phyloP scores from a whole-genome alignment of 305 asterid genomes.

The Solanum chacoense region DNA sequence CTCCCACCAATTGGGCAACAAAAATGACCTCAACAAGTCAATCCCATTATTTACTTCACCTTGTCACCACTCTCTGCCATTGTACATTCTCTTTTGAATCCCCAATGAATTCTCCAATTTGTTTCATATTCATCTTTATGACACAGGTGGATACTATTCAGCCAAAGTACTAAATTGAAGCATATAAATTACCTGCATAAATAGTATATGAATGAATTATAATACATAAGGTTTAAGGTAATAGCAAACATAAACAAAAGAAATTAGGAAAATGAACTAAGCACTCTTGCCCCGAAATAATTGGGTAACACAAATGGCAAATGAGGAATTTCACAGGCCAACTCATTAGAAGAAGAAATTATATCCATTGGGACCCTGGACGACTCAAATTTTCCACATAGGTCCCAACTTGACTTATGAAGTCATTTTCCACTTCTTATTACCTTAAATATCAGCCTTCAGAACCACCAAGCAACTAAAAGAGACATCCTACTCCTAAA shows the following conservation, averaged over 20 bases:
- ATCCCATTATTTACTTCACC: not conserved
- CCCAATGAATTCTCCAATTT: not conserved
- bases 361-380: not conserved
- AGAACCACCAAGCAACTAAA: not conserved
- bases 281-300: not conserved
- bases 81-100: not conserved
- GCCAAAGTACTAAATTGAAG: not conserved
- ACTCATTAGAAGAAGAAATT: not conserved
- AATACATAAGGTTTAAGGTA: not conserved
- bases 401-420: not conserved
- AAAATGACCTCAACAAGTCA: not conserved
- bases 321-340: constrained; percentile 23
- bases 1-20: not conserved
- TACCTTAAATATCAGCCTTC: not conserved
- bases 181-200: not conserved
- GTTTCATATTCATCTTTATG: not conserved
- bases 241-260: not conserved
- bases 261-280: not conserved
- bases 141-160: not conserved
- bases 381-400: not conserved
- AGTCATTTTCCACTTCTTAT: not conserved
- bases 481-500: not conserved
- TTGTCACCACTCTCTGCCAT: not conserved
- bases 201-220: not conserved
- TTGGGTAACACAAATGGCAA: constrained; percentile 3